Percentiles rank a stretch among this genome's conserved stretches.
phyloP scores from a whole-genome alignment of 2,329 filamentous ascomycete genomes.

The Tolypocladium endophyticum region DNA sequence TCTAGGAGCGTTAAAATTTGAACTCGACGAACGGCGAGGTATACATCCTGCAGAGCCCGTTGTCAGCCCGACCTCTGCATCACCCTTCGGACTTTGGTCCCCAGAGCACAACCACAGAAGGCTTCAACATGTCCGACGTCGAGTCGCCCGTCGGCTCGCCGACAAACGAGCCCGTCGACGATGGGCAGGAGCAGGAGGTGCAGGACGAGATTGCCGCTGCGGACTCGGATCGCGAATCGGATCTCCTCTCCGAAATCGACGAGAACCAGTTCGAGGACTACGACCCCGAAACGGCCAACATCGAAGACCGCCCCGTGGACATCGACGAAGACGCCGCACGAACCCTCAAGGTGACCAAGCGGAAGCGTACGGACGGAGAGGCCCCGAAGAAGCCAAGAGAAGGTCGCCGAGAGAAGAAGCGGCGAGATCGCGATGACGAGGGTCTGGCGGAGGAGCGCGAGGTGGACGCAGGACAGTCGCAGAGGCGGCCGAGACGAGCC shows the following conservation, averaged over 20 bases:
- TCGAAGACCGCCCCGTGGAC: constrained; percentile 53
- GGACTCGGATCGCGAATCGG: constrained; percentile 45
- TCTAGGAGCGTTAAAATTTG: not conserved
- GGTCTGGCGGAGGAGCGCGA: constrained; percentile 34
- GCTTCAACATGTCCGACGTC: constrained; percentile 32
- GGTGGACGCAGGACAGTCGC: constrained; percentile 30
- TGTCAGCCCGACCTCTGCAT: not conserved
- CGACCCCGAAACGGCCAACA: constrained; percentile 51
- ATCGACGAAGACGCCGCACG: constrained; percentile 57
- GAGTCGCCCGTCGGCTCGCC: constrained; percentile 30
- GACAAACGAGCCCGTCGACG: constrained; percentile 23
- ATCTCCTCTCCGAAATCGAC: constrained; percentile 56
- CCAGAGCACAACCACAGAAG: not conserved
- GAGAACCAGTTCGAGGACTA: constrained; percentile 62
- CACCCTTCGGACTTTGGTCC: not conserved
- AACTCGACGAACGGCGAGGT: not conserved
- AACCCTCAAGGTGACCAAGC: constrained; percentile 53
- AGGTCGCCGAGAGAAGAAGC: constrained; percentile 59
- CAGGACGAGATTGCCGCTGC: constrained; percentile 30
- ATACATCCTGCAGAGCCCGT: not conserved
- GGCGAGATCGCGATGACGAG: constrained; percentile 37
- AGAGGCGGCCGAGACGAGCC: constrained; percentile 36
- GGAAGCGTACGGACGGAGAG: constrained; percentile 54
- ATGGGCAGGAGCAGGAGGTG: constrained; percentile 30
- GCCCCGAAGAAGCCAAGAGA: constrained; percentile 64